Conservation (phyloP, 2,329 filamentous ascomycete species). For the Waltergamsia citrina region DNA sequence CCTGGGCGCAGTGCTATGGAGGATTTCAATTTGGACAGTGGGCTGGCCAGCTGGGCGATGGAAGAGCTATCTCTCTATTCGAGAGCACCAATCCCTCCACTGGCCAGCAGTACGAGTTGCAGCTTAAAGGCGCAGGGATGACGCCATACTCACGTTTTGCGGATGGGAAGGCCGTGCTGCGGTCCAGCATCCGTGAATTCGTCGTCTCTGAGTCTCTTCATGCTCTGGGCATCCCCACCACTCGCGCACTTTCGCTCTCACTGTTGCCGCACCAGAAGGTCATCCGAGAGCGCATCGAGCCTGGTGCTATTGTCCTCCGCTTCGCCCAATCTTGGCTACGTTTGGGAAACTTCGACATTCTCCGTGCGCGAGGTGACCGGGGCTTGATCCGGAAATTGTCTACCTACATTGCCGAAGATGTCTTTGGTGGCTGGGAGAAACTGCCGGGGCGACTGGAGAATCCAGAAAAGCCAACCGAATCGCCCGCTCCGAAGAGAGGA, state of each 20-base stretch:
- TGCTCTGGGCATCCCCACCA: slow-evolving; percentile 77
- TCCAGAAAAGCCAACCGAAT: slow-evolving; percentile 35
- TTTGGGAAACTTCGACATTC: slow-evolving; percentile 93
- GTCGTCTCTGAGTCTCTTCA: slow-evolving; percentile 84
- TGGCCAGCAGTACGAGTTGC: slow-evolving; percentile 73
- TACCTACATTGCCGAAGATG: slow-evolving; percentile 78
- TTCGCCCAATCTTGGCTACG: slow-evolving; percentile 90
- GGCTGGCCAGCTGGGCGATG: slow-evolving; percentile 94
- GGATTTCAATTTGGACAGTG: slow-evolving; percentile 75
- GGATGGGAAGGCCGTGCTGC: slow-evolving; percentile 86
- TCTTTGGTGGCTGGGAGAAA: slow-evolving; percentile 81
- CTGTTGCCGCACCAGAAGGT: slow-evolving; percentile 66
- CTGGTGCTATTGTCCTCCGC: slow-evolving; percentile 83
- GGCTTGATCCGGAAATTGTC: slow-evolving; percentile 63
- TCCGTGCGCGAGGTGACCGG: slow-evolving; percentile 72
- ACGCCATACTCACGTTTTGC: slow-evolving; percentile 96
- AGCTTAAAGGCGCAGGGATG: slow-evolving; percentile 86
- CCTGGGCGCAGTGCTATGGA: slow-evolving; percentile 98
- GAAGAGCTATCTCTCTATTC: slow-evolving; percentile 87
- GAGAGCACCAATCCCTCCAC: slow-evolving; percentile 71
- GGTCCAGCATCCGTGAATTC: slow-evolving; percentile 91
- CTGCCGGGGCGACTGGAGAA: slow-evolving; percentile 54
- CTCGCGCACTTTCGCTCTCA: slow-evolving; percentile 75
- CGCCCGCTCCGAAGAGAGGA: slow-evolving; percentile 34
- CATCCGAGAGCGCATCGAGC: slow-evolving; percentile 70